phyloP scores from a whole-genome alignment of 1,284 basidiomycete genomes.

The Nidula niveotomentosa region DNA sequence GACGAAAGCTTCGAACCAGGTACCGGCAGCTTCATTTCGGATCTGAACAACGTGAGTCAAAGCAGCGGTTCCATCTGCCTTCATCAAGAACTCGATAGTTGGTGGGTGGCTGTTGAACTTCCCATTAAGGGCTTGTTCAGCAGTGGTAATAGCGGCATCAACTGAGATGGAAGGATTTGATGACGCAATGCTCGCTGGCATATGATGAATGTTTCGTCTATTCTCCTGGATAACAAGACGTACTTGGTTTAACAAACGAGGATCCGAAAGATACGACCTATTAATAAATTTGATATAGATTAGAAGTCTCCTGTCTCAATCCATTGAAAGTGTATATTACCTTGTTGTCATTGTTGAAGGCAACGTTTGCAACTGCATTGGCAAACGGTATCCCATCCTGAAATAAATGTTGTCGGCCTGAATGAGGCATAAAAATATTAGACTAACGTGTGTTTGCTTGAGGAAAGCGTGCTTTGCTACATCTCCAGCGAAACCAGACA shows the following conservation, averaged over 20 bases:
- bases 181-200: constrained; percentile 3
- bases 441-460: constrained; percentile 35
- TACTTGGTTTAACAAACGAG: constrained; percentile 17
- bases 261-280: constrained; percentile 25
- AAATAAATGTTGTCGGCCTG: background rate
- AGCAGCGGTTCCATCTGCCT: constrained; percentile 43
- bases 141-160: constrained; percentile 13
- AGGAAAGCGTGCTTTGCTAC: constrained; percentile 33
- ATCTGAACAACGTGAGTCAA: constrained; percentile 54
- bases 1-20: constrained; percentile 63
- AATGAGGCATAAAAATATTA: background rate
- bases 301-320: too few species aligned
- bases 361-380: constrained; percentile 47
- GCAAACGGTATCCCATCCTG: constrained; percentile 40
- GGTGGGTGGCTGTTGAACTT: constrained; percentile 30
- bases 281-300: too few species aligned
- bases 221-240: too few species aligned
- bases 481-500: constrained; percentile 22
- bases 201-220: too few species aligned
- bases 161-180: constrained; percentile 5
- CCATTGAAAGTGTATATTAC: too few species aligned
- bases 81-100: constrained; percentile 42
- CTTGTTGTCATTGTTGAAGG: constrained; percentile 33
- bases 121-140: constrained; percentile 36
- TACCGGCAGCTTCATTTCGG: constrained; percentile 45